Base-by-base conservation (phyloP, 768 basidiomycete species). In the Podaxis sp. region DNA sequence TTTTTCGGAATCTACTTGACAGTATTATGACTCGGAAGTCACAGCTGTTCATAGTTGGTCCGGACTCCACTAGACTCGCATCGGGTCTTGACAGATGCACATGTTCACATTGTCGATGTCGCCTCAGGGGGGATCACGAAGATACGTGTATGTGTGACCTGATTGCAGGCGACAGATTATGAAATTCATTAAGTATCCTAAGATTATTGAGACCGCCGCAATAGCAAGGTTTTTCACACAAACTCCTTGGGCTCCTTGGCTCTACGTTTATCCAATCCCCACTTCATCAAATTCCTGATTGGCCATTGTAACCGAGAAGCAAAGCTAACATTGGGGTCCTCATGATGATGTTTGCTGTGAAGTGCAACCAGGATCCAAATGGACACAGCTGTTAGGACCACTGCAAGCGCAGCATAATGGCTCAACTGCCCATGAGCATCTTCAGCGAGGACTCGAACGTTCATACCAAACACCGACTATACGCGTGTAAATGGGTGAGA, bases 391-490 rank as follows among this genome's bases (percentile, higher is more conserved):
- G 57, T 58, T 36, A 58, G 23, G 3, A 40, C 47, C 23, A 58
- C 11, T 21, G 57, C 46, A 7, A 58, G 32, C 2, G 10, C 48
- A 27, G 77, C 40, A 48, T 78, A 83, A 40, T 74, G 72, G 6
- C 21, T 27, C 21, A 82, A 59, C 2, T 72, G 75, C 48, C 72
- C 73, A 5, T 50, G 37, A 3, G 73, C 67, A 59, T 69, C 37
- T 0, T 1, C 48, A 21, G 72, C 70, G 59, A 82, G 65, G 53
- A 75, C 72, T 36, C 48, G 13, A 10, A 81, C 65, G 62, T 81
- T 82, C 81, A 82, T 82, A 10, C 81, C 77, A 58, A 81, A 82
- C 3, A 77, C 71, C 40, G 73, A 70, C 81, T 80, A 35, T 2
- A 9, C 25, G 36, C 14, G 21, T 11, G 21, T 23, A 27, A 50